These are phyloP conservation scores for Ascochyta fabae DNA, from an alignment of 2,329 filamentous ascomycete species.

Conservation along the genomic window DNA sequence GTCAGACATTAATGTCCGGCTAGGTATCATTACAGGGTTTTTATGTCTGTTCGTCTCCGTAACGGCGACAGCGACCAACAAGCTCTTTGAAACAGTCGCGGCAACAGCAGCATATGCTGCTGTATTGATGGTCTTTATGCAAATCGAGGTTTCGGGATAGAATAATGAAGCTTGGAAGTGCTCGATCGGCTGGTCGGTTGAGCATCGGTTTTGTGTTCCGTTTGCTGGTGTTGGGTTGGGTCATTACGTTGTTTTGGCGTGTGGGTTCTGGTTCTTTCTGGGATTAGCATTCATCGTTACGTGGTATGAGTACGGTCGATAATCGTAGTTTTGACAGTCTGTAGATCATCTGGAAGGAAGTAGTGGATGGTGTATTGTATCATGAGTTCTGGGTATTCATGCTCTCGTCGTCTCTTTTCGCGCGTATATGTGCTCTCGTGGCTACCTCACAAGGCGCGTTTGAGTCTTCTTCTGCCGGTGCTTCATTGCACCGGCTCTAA, in stretches of 20 bases:
- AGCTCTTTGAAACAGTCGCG: conserved; percentile 31
- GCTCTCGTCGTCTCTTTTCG: background rate
- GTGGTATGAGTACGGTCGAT: background rate
- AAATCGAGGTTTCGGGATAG: conserved; percentile 1
- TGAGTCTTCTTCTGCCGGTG: background rate
- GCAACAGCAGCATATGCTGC: conserved; percentile 28
- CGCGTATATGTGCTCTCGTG: background rate
- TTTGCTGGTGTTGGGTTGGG: background rate
- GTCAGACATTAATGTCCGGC: background rate
- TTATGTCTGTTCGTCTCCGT: conserved; percentile 22
- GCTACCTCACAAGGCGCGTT: background rate
- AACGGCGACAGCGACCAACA: conserved; percentile 22
- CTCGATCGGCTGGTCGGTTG: background rate
- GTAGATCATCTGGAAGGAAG: background rate
- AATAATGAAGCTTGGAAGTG: background rate
- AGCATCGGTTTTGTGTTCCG: background rate
- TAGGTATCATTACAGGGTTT: conserved; percentile 35
- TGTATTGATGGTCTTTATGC: conserved; percentile 15
- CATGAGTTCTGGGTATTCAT: background rate
- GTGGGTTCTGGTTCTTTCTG: background rate
- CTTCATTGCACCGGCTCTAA: background rate
- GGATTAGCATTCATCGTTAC: background rate
- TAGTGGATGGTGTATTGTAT: background rate
- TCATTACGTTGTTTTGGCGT: background rate
- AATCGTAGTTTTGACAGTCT: background rate